Evolutionary conservation across 225 moss, liverwort and hornwort genomes (phyloP), one percentile per base, ranked within the genome.

Genomic region (Polytrichum formosum): DNA sequence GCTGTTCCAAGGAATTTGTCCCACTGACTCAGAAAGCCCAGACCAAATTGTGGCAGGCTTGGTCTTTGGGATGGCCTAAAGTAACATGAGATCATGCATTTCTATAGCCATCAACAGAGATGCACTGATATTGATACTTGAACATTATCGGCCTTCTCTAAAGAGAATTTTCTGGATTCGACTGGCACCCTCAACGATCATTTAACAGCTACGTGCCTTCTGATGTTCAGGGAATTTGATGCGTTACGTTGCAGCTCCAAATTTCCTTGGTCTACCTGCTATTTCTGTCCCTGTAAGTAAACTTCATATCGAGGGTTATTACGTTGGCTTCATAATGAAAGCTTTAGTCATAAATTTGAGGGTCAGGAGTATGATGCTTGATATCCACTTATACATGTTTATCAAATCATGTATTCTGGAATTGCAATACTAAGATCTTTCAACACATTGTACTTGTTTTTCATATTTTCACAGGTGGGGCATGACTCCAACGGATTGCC

Each of bases 401-500:
- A 16, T 46, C 13, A 16, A 46, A 46, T 46, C 46, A 46, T 46
- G 46, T 31, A 7, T 46, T 46, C 13, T 13, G 46, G 46, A 16
- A 46, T 16, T 46, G 13, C 16, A 46, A 46, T 46, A 46, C 46
- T 46, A 46, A 46, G 13, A 46, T 46, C 3, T 46, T 46, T 16
- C 13, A 46, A 16, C 46, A 13, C 46, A 46, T 46, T 46, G 3
- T n/a, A 20, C 21, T 20, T 58, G 58, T 21, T 58, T 23, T 58
- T 22, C 28, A 62, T 61, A n/a, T 19, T 28, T 27, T 58, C 69
- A 62, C 71, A 97, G 97, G 97, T 98, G 75, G 97, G 92, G 4
- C 79, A 94, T 68, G 90, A 91, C 63, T 91, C 88, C 31, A 82
- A 80, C 13, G 94, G 94, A 10, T 71, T 94, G 55, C 97, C 94